Evolutionary conservation across 225 moss, liverwort and hornwort species (phyloP).

Genomic region (Takakia lepidozioides): DNA sequence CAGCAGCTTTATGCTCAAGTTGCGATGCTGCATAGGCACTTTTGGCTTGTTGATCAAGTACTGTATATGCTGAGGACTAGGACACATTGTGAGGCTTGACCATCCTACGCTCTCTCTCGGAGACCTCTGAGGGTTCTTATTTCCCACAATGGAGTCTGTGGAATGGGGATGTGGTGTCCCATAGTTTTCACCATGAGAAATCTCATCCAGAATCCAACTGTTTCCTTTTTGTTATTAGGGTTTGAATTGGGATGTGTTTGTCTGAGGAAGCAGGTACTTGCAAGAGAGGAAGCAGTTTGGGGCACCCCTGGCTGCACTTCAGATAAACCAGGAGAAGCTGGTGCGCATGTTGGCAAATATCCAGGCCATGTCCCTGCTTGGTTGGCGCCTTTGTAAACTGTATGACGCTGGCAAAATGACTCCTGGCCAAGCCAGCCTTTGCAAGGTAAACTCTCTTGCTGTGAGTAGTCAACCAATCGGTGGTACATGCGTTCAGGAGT

Average conservation of each 20-base stretch:
- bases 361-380: conserved; percentile 93
- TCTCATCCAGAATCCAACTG: neutral
- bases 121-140: too few relatives aligned
- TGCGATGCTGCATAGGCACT: too few relatives aligned
- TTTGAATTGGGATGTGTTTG: neutral
- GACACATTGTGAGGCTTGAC: too few relatives aligned
- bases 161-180: too few relatives aligned
- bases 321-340: conserved; percentile 89
- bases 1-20: too few relatives aligned
- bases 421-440: conserved; percentile 95
- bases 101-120: neutral
- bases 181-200: neutral
- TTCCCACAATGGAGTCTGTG: too few relatives aligned
- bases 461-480: too few relatives aligned
- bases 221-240: neutral
- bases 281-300: conserved; percentile 90
- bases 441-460: conserved; percentile 63
- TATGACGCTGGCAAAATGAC: conserved; percentile 97
- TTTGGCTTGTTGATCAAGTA: too few relatives aligned
- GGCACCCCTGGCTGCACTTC: conserved; percentile 83
- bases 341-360: conserved; percentile 93
- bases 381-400: conserved; percentile 96
- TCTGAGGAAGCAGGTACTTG: conserved; percentile 47
- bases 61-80: too few relatives aligned
- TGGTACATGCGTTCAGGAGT: too few relatives aligned